These are phyloP conservation scores for Teratosphaeria gauchensis DNA, from an alignment of 2,329 filamentous ascomycete species.

Conservation along the genomic window DNA sequence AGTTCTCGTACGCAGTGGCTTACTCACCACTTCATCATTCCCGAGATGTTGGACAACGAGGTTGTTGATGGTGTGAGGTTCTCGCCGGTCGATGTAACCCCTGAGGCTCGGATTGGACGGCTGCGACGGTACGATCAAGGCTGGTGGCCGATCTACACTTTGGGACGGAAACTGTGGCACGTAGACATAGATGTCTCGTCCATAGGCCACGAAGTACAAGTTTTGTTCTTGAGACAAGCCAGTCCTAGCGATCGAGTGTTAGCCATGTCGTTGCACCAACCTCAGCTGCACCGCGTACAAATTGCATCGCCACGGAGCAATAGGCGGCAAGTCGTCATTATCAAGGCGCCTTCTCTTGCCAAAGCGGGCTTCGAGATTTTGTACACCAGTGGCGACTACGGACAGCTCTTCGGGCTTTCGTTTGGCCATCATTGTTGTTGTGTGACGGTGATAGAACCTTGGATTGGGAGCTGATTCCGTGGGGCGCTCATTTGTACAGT, in stretches of 20 bases:
- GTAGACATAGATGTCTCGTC: slow-evolving; percentile 32
- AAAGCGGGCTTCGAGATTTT: slow-evolving; percentile 17
- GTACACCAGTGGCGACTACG: slow-evolving; percentile 17
- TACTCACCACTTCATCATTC: slow-evolving; percentile 30
- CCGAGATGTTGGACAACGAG: slow-evolving; percentile 36
- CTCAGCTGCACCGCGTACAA: slow-evolving; percentile 12
- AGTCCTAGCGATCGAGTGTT: slow-evolving; percentile 22
- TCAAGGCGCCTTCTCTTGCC: slow-evolving; percentile 15
- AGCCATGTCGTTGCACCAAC: neutral
- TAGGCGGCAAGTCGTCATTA: slow-evolving; percentile 11
- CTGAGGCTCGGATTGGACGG: slow-evolving; percentile 21
- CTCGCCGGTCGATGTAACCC: slow-evolving; percentile 27
- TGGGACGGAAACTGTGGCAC: slow-evolving; percentile 36
- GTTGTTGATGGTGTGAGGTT: slow-evolving; percentile 37
- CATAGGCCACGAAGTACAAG: slow-evolving; percentile 40
- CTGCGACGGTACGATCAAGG: slow-evolving; percentile 31
- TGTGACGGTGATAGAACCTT: neutral
- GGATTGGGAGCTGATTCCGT: neutral
- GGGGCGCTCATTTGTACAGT: neutral
- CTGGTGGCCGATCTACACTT: slow-evolving; percentile 24
- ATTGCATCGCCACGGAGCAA: slow-evolving; percentile 34
- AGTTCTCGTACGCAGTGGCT: neutral
- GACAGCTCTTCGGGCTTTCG: slow-evolving; percentile 12
- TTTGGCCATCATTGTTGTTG: slow-evolving; percentile 8
- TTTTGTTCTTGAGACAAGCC: slow-evolving; percentile 37